A percentile compares a stretch with the other conserved stretches of the same genome.
Conservation (phyloP, 345 rosid genomes). For the Sapria himalayana region DNA sequence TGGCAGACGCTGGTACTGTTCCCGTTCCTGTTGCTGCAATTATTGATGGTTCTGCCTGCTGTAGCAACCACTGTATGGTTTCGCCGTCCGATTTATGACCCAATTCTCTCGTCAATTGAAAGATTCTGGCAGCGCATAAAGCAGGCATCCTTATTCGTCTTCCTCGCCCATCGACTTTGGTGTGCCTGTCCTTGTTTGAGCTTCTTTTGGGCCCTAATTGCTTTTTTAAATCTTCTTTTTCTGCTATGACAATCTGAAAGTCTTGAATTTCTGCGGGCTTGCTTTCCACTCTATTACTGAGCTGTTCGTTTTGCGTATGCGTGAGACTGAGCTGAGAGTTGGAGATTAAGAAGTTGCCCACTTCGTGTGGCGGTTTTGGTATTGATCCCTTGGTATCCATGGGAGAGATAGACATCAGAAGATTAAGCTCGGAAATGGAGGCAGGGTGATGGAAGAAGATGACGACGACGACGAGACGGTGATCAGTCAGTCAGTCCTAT, state of each 20-base stretch:
- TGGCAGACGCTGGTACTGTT: slow-evolving; percentile 88
- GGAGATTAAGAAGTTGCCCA: slow-evolving; percentile 47
- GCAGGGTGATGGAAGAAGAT: slow-evolving; percentile 23
- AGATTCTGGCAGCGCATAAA: slow-evolving; percentile 87
- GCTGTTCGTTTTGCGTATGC: slow-evolving; percentile 10
- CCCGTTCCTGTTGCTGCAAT: slow-evolving; percentile 85
- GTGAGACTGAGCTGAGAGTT: slow-evolving; percentile 12
- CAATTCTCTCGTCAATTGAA: slow-evolving; percentile 86
- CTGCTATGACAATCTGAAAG: slow-evolving; percentile 51
- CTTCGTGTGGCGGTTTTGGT: slow-evolving; percentile 22
- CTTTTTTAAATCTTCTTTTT: slow-evolving; percentile 42
- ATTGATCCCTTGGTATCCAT: slow-evolving; percentile 53
- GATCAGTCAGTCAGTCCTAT: no score
- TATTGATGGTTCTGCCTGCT: slow-evolving; percentile 87
- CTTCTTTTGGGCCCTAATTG: slow-evolving; percentile 61
- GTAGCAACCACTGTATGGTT: slow-evolving; percentile 88
- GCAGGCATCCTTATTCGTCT: slow-evolving; percentile 97
- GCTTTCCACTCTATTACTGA: slow-evolving; percentile 19
- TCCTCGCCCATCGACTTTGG: slow-evolving; percentile 90
- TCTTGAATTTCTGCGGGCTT: slow-evolving; percentile 51
- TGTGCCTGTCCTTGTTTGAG: slow-evolving; percentile 90
- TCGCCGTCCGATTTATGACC: slow-evolving; percentile 97
- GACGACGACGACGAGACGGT: slow-evolving; percentile 37
- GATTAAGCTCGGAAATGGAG: slow-evolving; percentile 4
- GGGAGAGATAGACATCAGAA: slow-evolving; percentile 3